Evolutionary conservation across 2,329 filamentous ascomycete species (phyloP).

Genomic region (Aureobasidium sp.): DNA sequence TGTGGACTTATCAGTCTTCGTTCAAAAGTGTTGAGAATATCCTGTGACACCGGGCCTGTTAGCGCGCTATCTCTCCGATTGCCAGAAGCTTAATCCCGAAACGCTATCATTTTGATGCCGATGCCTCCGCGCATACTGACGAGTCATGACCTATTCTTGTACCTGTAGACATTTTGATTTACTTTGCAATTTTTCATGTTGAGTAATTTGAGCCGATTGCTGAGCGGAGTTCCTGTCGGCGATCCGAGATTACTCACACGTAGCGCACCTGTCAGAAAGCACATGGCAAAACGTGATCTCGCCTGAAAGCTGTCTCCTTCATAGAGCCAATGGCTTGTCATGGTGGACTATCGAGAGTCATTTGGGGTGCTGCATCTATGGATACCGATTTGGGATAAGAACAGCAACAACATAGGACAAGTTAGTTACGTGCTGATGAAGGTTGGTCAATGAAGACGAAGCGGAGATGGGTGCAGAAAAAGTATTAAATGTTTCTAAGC

Average conservation of each 20-base stretch:
- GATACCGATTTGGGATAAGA: no score
- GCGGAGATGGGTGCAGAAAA: background rate
- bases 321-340: no score
- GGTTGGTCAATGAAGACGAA: no score
- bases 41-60: constrained; percentile 8
- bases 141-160: background rate
- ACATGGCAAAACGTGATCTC: background rate
- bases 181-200: background rate
- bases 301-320: background rate
- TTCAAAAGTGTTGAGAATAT: background rate
- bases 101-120: constrained; percentile 3
- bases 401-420: no score
- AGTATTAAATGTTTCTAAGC: background rate
- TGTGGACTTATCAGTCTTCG: background rate
- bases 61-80: constrained; percentile 8
- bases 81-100: background rate
- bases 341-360: no score
- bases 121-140: background rate
- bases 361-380: no score
- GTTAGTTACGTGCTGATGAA: no score
- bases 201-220: background rate
- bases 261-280: background rate
- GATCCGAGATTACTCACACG: background rate
- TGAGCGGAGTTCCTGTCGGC: background rate
- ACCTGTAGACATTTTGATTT: background rate